A percentile compares a stretch with the other conserved stretches of the same genome.
Conservation (phyloP, 2,329 filamentous ascomycete genomes). For the Chaetomium sp. region DNA sequence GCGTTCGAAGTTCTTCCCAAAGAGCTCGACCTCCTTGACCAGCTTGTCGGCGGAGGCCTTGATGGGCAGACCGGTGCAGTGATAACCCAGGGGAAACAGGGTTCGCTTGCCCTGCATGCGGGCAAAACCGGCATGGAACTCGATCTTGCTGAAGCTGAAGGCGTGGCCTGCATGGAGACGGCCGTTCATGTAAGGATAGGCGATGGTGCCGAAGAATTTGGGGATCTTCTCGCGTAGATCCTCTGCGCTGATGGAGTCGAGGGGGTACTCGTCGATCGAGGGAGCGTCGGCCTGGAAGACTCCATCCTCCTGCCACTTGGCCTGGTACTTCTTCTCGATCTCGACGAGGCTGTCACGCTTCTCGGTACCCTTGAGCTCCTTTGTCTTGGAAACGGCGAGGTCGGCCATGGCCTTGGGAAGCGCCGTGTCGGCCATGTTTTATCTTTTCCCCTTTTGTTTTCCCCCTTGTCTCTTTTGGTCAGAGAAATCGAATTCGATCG, state of each 20-base stretch:
- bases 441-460: too few relatives aligned
- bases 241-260: constrained; percentile 63
- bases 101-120: constrained; percentile 85
- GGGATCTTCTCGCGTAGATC: constrained; percentile 74
- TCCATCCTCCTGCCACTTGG: constrained; percentile 68
- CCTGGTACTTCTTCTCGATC: constrained; percentile 83
- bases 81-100: constrained; percentile 88
- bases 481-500: neutral
- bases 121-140: constrained; percentile 81
- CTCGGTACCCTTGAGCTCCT: constrained; percentile 65
- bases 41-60: constrained; percentile 97
- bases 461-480: neutral
- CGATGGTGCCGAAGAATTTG: constrained; percentile 74
- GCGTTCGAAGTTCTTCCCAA: constrained; percentile 77
- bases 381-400: constrained; percentile 51
- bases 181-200: constrained; percentile 73
- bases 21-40: constrained; percentile 78
- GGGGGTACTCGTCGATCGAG: constrained; percentile 67
- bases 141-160: constrained; percentile 87
- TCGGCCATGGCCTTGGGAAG: constrained; percentile 45
- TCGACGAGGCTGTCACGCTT: constrained; percentile 78
- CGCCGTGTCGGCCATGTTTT: constrained; percentile 19
- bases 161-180: constrained; percentile 85
- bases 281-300: constrained; percentile 87
- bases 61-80: constrained; percentile 97